phyloP scores from a whole-genome alignment of 2,329 filamentous ascomycete genomes.

The Stylonectria norvegica region DNA sequence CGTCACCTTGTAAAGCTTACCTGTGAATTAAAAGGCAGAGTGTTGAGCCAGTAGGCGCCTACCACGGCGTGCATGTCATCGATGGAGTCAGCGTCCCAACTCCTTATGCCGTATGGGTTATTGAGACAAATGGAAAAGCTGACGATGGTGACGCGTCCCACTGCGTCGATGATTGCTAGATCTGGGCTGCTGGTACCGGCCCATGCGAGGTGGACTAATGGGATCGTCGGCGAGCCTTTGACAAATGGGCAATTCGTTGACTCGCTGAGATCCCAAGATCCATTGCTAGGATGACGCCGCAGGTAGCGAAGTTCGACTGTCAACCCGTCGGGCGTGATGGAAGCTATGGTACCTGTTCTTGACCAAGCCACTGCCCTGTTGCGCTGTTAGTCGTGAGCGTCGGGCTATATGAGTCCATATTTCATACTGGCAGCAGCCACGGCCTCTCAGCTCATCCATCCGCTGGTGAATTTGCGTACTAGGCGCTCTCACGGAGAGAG shows the following conservation, averaged over 20 bases:
- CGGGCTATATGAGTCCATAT: not conserved
- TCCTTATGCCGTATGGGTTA: slow-evolving; percentile 59
- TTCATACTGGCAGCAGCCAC: slow-evolving; percentile 77
- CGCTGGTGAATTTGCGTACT: slow-evolving; percentile 66
- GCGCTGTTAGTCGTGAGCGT: slow-evolving; percentile 12
- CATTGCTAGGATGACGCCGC: slow-evolving; percentile 63
- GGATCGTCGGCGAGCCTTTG: slow-evolving; percentile 59
- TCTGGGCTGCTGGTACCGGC: slow-evolving; percentile 69
- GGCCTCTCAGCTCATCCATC: slow-evolving; percentile 70
- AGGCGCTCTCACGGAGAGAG: slow-evolving; percentile 44
- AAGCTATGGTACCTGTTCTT: slow-evolving; percentile 78
- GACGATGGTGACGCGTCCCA: slow-evolving; percentile 73
- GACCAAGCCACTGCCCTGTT: slow-evolving; percentile 81
- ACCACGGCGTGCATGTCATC: slow-evolving; percentile 77
- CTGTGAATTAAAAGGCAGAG: slow-evolving; percentile 46
- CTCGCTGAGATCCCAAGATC: slow-evolving; percentile 72
- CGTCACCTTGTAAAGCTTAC: slow-evolving; percentile 14
- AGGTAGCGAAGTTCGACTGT: slow-evolving; percentile 71
- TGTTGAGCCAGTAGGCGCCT: slow-evolving; percentile 81
- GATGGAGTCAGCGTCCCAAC: slow-evolving; percentile 62
- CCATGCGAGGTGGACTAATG: slow-evolving; percentile 80
- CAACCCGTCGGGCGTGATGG: slow-evolving; percentile 68
- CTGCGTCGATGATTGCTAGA: slow-evolving; percentile 76
- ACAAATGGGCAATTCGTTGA: slow-evolving; percentile 63
- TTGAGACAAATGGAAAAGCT: slow-evolving; percentile 71